Evolutionary conservation across 805 yeast species (phyloP).

Genomic region (Metschnikowia peoriensis): DNA sequence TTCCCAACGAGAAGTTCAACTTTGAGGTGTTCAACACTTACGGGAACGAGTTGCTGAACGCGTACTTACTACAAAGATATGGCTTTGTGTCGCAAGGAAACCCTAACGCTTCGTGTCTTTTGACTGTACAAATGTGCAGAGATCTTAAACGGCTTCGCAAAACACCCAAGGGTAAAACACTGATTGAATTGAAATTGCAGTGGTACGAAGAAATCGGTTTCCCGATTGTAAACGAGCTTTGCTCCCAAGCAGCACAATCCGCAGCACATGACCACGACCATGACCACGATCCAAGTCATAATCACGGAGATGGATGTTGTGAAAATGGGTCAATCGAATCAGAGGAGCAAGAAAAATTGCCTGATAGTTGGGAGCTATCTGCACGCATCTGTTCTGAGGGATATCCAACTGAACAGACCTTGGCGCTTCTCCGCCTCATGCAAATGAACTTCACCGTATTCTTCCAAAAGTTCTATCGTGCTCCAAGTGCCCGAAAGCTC

Average conservation of each 20-base stretch:
- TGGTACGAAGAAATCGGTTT: conserved; percentile 53
- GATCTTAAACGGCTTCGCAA: conserved; percentile 26
- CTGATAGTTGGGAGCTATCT: conserved; percentile 46
- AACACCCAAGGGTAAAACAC: conserved; percentile 26
- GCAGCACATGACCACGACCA: conserved; percentile 12
- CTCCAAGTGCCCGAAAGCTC: conserved; percentile 23
- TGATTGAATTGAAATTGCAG: conserved; percentile 36
- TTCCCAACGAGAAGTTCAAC: conserved; percentile 41
- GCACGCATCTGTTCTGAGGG: conserved; percentile 42
- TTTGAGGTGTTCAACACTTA: conserved; percentile 78
- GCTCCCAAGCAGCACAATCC: not conserved
- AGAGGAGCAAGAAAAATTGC: conserved; percentile 8
- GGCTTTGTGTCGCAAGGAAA: conserved; percentile 64
- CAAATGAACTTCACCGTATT: conserved; percentile 29
- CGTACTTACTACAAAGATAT: conserved; percentile 67
- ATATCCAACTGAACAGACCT: conserved; percentile 41
- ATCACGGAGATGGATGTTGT: conserved; percentile 16
- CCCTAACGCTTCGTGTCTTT: conserved; percentile 51
- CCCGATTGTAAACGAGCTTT: conserved; percentile 30
- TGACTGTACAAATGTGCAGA: conserved; percentile 50
- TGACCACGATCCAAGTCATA: conserved; percentile 15
- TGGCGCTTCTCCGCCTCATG: conserved; percentile 19
- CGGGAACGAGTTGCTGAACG: conserved; percentile 66
- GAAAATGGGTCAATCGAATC: conserved; percentile 9
- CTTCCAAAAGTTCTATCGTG: conserved; percentile 20